Evolutionary conservation across 257 asterid species (phyloP).

Genomic region (Solanum ossicruentum): DNA sequence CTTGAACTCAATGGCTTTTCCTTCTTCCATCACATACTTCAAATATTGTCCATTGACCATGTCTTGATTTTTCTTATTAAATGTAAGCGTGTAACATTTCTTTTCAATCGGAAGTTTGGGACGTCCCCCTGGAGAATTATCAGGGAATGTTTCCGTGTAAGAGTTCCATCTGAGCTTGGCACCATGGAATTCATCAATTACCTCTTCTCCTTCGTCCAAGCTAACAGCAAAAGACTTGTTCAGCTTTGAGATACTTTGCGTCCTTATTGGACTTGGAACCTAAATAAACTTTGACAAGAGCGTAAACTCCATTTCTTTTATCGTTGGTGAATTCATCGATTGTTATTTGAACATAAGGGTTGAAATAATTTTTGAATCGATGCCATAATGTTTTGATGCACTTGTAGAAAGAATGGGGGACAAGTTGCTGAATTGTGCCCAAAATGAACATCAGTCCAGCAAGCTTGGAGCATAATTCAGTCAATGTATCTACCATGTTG

Average conservation of each 20-base stretch:
- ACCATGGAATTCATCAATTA: background rate
- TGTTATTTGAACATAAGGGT: background rate
- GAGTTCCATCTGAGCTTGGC: background rate
- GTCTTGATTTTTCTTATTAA: background rate
- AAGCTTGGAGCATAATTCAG: background rate
- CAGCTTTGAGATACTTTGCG: background rate
- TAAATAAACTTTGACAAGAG: background rate
- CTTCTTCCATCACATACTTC: background rate
- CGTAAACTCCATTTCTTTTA: background rate
- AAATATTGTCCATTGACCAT: background rate
- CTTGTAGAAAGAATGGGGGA: background rate
- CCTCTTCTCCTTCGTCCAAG: background rate
- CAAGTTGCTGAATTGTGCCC: background rate
- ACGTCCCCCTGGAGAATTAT: background rate
- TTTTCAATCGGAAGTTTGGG: background rate
- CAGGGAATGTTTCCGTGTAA: background rate
- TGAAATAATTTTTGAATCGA: background rate
- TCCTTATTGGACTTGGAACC: background rate
- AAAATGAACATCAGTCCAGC: background rate
- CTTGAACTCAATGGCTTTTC: background rate
- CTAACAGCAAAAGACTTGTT: background rate
- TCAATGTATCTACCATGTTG: background rate
- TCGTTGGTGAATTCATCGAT: background rate
- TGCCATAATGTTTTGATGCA: background rate
- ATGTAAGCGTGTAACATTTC: background rate